Base-by-base conservation (phyloP, 2,329 filamentous ascomycete species). In the Colletotrichum costaricense region DNA sequence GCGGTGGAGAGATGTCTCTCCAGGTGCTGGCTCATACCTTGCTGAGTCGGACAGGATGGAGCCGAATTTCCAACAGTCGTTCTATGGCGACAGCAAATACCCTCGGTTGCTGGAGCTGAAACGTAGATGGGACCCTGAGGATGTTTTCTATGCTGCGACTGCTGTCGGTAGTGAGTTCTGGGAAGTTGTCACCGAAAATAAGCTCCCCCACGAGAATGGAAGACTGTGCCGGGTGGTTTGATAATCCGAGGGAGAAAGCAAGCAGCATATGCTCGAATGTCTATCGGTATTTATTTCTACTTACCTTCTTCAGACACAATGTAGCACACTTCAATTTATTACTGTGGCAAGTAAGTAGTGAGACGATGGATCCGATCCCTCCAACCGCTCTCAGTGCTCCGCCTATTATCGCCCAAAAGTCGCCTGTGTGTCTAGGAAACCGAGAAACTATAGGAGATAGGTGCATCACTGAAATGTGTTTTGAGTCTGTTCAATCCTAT, bases 41-140 rank as follows among this genome's bases (percentile, higher is more conserved):
- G 80, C 79, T 63, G 81, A 82, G 67, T 79, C 78, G 0, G 78
- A 81, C 35, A 69, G 79, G 7, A 77, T 77, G 68, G 79, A 82
- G 55, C 79, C 79, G 1, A 74, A 81, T 33, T 82, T 79, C 63
- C 76, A 74, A 12, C 59, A 79, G 63, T 69, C 76, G 1, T 82
- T 81, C 54, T 82, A 77, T 26, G 81, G 81, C 2, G 52, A 63
- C 11, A 52, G 77, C 35, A 78, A 79, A 49, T 82, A 82, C 30
- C 67, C 72, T 2, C 66, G 76, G 4, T 74, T 82, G 35, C 42
- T 77, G 6, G 69, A 75, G n/a, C 75, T 80, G 28, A 82, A 82
- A 77, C 75, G 76, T 33, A 77, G 77, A 68, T 75, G 78, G 60
- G 80, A 82, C 22, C 81, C 81, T 3, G 58, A 76, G 19, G 67